phyloP scores from a whole-genome alignment of 306 rosid species.

The Fagus crenata region DNA sequence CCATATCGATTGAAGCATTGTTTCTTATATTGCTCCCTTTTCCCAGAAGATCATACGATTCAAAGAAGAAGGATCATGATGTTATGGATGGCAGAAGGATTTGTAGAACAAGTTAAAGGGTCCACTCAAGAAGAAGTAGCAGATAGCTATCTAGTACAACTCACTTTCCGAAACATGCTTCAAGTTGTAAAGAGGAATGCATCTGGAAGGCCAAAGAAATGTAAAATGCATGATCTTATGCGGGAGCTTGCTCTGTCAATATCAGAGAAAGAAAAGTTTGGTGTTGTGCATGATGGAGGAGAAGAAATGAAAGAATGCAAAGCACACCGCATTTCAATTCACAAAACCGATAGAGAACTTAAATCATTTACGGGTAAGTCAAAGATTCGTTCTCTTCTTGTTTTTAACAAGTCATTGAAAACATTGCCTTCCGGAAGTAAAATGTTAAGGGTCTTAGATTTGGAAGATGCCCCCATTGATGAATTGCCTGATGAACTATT shows the following conservation, averaged over 20 bases:
- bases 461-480: no score
- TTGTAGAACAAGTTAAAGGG: constrained; percentile 8
- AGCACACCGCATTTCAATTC: no score
- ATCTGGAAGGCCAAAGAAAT: no score
- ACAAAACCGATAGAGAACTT: no score
- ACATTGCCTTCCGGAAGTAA: neutral
- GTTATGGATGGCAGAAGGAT: constrained; percentile 33
- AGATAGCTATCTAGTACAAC: constrained; percentile 3
- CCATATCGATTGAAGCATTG: constrained; percentile 17
- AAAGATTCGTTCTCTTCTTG: no score
- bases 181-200: no score
- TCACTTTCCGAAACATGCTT: no score
- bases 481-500: neutral
- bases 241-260: constrained; percentile 22
- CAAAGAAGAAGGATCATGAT: neutral
- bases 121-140: constrained; percentile 14
- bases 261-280: constrained; percentile 13
- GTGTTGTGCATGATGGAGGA: neutral
- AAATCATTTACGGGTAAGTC: no score
- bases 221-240: constrained; percentile 5
- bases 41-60: constrained; percentile 22
- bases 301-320: no score
- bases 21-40: constrained; percentile 22
- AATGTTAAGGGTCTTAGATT: no score
- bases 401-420: no score